phyloP scores from a whole-genome alignment of 1,284 basidiomycete species.

The Ustilago bromivora region DNA sequence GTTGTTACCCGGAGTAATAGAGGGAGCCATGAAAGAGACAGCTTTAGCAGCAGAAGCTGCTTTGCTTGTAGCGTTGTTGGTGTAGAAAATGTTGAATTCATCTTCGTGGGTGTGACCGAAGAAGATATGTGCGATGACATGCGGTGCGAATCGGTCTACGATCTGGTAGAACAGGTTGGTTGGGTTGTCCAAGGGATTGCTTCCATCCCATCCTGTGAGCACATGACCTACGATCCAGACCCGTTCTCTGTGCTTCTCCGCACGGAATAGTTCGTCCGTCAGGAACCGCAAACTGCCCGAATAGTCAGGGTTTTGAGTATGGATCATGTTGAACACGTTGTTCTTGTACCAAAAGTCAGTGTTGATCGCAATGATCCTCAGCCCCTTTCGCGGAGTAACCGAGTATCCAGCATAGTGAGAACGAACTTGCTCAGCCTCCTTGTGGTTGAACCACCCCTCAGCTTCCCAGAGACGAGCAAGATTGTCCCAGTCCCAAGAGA shows the following conservation, averaged over 20 bases:
- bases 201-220: constrained; percentile 76
- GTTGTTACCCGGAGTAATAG: constrained; percentile 79
- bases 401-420: constrained; percentile 82
- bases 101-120: constrained; percentile 87
- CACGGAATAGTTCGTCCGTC: constrained; percentile 80
- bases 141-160: constrained; percentile 80
- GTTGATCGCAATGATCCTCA: constrained; percentile 81
- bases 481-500: constrained; percentile 68
- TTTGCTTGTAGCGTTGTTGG: constrained; percentile 75
- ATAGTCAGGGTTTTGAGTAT: constrained; percentile 78
- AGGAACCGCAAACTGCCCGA: constrained; percentile 82
- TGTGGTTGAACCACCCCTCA: constrained; percentile 78
- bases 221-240: constrained; percentile 86
- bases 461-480: constrained; percentile 56
- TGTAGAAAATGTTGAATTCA: constrained; percentile 82
- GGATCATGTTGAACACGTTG: constrained; percentile 81
- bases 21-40: constrained; percentile 76
- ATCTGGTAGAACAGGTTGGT: constrained; percentile 72
- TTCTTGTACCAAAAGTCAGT: constrained; percentile 74
- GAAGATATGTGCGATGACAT: constrained; percentile 84
- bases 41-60: constrained; percentile 27
- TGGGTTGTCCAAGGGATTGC: constrained; percentile 75
- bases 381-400: constrained; percentile 77
- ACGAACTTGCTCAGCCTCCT: constrained; percentile 75
- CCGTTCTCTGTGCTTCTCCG: constrained; percentile 57